Percentiles rank a stretch among this genome's conserved stretches.
Conservation (phyloP, 805 yeast species). For the Monosporozyma servazzii region DNA sequence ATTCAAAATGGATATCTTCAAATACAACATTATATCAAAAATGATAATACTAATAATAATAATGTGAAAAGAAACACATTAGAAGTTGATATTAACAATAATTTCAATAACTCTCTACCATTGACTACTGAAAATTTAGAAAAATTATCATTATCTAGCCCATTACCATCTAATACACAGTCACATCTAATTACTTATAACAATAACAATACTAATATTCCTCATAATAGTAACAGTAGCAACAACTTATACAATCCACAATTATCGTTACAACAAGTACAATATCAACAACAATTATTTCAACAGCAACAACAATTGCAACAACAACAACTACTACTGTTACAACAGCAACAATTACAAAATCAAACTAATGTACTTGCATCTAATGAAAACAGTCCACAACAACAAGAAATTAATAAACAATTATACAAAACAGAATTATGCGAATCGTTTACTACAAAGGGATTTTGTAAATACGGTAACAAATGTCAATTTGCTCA, state of each 20-base stretch:
- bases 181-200: neutral
- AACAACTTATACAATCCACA: neutral
- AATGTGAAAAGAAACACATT: conserved; percentile 2
- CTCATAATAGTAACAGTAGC: neutral
- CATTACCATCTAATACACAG: neutral
- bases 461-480: conserved; percentile 77
- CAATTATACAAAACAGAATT: conserved; percentile 84
- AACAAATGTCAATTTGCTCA: conserved; percentile 92
- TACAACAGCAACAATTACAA: neutral
- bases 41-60: neutral
- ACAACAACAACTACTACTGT: neutral
- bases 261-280: neutral
- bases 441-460: conserved; percentile 66
- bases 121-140: conserved; percentile 26
- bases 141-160: conserved; percentile 12
- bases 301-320: neutral
- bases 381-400: neutral
- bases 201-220: conserved; percentile 1
- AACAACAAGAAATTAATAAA: conserved; percentile 35
- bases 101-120: conserved; percentile 14
- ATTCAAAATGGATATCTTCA: neutral
- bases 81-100: conserved; percentile 24
- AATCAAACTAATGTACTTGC: neutral
- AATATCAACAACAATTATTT: neutral
- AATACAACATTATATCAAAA: neutral